These are phyloP conservation scores for Pholiota conissans DNA, from an alignment of 768 basidiomycete species.

Conservation along the genomic window DNA sequence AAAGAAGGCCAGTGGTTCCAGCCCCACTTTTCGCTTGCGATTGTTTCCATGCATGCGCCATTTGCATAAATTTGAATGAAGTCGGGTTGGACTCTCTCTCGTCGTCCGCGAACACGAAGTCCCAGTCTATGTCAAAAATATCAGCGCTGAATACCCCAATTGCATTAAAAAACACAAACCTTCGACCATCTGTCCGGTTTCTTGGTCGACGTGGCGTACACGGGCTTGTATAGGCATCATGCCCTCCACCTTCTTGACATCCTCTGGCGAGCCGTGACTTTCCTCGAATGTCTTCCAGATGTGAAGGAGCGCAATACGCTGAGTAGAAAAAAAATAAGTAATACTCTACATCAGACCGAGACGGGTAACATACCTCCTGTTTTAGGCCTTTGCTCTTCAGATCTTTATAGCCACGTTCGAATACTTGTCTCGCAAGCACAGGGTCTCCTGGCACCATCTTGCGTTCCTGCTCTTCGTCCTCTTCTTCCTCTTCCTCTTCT, in stretches of 20 bases:
- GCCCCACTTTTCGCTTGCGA: constrained; percentile 88
- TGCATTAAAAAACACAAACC: constrained; percentile 43
- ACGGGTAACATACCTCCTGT: constrained; percentile 65
- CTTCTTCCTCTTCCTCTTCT: constrained; percentile 67
- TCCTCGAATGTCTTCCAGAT: constrained; percentile 96
- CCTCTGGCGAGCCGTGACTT: constrained; percentile 67
- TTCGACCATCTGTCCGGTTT: constrained; percentile 85
- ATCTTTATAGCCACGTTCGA: constrained; percentile 86
- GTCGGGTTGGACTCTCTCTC: constrained; percentile 91
- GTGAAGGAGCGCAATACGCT: constrained; percentile 91
- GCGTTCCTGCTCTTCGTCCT: constrained; percentile 49
- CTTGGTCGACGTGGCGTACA: constrained; percentile 69
- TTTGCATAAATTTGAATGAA: constrained; percentile 93
- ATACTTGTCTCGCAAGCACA: constrained; percentile 70
- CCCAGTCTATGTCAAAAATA: constrained; percentile 93
- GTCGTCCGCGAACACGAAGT: constrained; percentile 95
- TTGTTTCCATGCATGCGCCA: constrained; percentile 89
- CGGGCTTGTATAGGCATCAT: constrained; percentile 78
- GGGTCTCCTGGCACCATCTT: constrained; percentile 74
- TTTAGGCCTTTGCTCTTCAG: constrained; percentile 81
- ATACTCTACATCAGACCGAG: not conserved
- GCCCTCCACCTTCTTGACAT: constrained; percentile 79
- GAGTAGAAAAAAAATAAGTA: constrained; percentile 5
- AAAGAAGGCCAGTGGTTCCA: constrained; percentile 72
- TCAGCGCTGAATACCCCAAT: constrained; percentile 26